A percentile compares a stretch with the other conserved stretches of the same genome.
These are phyloP conservation scores for Cyathus striatus DNA, from an alignment of 768 basidiomycete species.

Conservation along the genomic window DNA sequence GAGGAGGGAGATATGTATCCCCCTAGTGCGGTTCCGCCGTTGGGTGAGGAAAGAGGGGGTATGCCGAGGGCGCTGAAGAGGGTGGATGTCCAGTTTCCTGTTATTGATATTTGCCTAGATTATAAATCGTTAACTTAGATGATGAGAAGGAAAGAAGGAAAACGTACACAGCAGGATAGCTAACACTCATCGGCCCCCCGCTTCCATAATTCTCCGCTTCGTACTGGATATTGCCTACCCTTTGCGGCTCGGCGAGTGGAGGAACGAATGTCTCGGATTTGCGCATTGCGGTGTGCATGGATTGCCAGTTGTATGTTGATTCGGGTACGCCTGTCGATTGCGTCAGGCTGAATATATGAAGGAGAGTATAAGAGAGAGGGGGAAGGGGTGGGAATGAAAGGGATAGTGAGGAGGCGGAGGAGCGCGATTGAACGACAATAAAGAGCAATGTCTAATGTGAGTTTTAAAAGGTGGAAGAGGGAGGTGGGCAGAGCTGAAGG, in stretches of 20 bases:
- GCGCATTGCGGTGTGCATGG: too few species aligned
- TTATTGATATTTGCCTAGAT: conserved; percentile 38
- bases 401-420: too few species aligned
- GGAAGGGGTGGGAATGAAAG: too few species aligned
- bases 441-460: too few species aligned
- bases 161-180: conserved; percentile 44
- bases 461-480: too few species aligned
- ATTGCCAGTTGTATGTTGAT: too few species aligned
- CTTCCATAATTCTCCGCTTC: conserved; percentile 41
- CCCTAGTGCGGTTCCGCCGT: conserved; percentile 45
- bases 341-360: too few species aligned
- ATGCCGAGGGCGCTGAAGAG: conserved; percentile 42
- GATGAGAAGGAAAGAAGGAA: conserved; percentile 1
- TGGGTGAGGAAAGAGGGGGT: conserved; percentile 30
- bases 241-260: conserved; percentile 32
- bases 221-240: conserved; percentile 35
- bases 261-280: conserved; percentile 53
- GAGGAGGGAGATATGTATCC: conserved; percentile 50
- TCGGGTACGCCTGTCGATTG: too few species aligned
- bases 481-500: too few species aligned
- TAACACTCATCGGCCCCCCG: conserved; percentile 35
- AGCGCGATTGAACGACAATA: too few species aligned
- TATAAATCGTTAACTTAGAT: background rate
- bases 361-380: too few species aligned
- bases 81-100: conserved; percentile 53